Percentiles rank a stretch among this genome's conserved stretches.
These are phyloP conservation scores for Chalciporus chontae DNA, from an alignment of 768 basidiomycete species.

Conservation along the genomic window DNA sequence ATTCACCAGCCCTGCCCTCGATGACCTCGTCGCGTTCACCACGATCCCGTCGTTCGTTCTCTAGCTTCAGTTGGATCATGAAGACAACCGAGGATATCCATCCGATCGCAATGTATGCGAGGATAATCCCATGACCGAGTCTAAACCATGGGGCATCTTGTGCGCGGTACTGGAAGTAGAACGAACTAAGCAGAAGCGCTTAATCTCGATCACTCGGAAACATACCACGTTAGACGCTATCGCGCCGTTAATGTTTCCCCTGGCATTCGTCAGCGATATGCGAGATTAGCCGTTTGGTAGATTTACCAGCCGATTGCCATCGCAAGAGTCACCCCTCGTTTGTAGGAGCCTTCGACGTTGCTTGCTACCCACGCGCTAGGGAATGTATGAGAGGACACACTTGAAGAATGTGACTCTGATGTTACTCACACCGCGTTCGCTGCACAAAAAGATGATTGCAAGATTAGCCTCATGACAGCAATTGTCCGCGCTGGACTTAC, in stretches of 20 bases:
- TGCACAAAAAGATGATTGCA: constrained; percentile 11
- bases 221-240: constrained; percentile 63
- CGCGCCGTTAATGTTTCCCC: constrained; percentile 67
- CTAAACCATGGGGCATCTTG: constrained; percentile 64
- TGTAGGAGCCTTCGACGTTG: constrained; percentile 72
- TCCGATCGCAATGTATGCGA: constrained; percentile 67
- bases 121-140: constrained; percentile 64
- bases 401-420: constrained; percentile 6
- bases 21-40: constrained; percentile 70
- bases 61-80: constrained; percentile 45
- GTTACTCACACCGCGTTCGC: constrained; percentile 49
- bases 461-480: not conserved
- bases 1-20: constrained; percentile 39
- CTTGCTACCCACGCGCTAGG: constrained; percentile 66
- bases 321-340: constrained; percentile 64
- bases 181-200: not conserved
- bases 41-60: constrained; percentile 60
- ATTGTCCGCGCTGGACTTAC: constrained; percentile 26
- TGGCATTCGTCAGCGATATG: constrained; percentile 21
- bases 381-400: constrained; percentile 1
- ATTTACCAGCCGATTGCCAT: constrained; percentile 59
- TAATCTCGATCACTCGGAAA: constrained; percentile 5
- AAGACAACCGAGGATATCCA: constrained; percentile 51
- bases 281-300: not conserved
- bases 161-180: constrained; percentile 52